Percentiles rank a stretch among this genome's conserved stretches.
Evolutionary conservation across 1,284 basidiomycete species (phyloP).

Genomic region (Testicularia cyperi): DNA sequence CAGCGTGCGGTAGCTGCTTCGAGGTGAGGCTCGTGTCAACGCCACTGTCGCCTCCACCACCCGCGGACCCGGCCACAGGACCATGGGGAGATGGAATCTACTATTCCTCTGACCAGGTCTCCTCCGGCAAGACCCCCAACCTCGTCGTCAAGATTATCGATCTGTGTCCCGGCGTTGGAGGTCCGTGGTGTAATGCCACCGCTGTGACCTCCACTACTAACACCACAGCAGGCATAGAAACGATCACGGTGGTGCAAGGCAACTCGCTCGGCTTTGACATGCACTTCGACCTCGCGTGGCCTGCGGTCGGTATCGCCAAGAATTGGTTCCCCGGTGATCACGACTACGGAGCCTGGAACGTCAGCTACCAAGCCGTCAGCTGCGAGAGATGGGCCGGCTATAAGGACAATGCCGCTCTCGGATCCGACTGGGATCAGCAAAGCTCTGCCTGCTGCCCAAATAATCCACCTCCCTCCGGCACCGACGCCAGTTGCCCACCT

Average conservation of each 20-base stretch:
- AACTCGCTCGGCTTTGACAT: conserved; percentile 41
- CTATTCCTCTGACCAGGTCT: conserved; percentile 12
- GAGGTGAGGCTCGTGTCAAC: conserved; percentile 38
- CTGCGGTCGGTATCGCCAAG: conserved; percentile 27
- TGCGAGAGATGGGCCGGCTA: conserved; percentile 42
- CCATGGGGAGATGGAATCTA: conserved; percentile 40
- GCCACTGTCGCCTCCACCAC: conserved; percentile 28
- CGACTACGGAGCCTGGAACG: conserved; percentile 52
- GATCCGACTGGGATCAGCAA: conserved; percentile 45
- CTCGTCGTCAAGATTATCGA: conserved; percentile 50
- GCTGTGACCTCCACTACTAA: conserved; percentile 8
- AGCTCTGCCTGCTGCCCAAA: conserved; percentile 41
- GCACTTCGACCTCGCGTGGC: conserved; percentile 55
- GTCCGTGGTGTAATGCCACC: conserved; percentile 44
- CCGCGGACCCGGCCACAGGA: conserved; percentile 5
- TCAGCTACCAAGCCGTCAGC: conserved; percentile 33
- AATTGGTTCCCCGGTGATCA: conserved; percentile 42
- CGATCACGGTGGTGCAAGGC: too few relatives aligned
- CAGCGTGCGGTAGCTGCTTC: conserved; percentile 43
- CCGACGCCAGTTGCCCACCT: conserved; percentile 21
- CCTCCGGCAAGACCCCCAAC: conserved; percentile 20
- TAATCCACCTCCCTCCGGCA: conserved; percentile 26
- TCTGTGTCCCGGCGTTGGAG: conserved; percentile 35
- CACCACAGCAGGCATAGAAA: too few relatives aligned
- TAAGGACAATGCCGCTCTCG: conserved; percentile 31